Base-by-base conservation (phyloP, 129 eudicot genomes). In the Artemisia annua region DNA sequence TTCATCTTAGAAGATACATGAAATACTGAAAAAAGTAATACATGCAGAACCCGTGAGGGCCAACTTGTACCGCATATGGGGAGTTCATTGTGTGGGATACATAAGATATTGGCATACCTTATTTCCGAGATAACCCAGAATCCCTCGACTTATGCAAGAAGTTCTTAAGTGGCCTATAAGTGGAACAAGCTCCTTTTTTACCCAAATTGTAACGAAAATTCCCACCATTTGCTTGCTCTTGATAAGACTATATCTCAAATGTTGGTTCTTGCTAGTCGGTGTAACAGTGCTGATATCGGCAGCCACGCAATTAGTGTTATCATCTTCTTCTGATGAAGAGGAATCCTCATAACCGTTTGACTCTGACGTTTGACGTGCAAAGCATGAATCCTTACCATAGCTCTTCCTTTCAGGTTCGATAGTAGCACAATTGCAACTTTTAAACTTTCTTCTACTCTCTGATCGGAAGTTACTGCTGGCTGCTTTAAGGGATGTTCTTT, bases 171-270 rank as follows among this genome's bases (percentile, higher is more conserved):
- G 89, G 63, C 87, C 74, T 20, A 85, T 80, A 68, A 82, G 74
- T 35, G 78, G 87, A 72, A 82, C 78, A 74, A 87, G 87, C 80
- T 87, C 93, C 73, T 62, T 82, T 74, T 70, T 84, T 7, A 78
- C 93, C 93, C 93, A 87, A 16, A 87, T 80, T 1, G 87, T 82
- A 20, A 87, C 82, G 53, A 87, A 87, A 16, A 87, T 84, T 43
- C 93, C 93, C 51, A 87, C 93, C 89, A 87, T 87, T 63, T 87
- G 93, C 80, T 87, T 87, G 84, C 93, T 82, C 54, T 81, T 81
- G 30, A 85, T 68, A 44, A 87, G 89, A 67, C 89, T 69, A 54
- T 84, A 87, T 54, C 82, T 85, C 83, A 79, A 62, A 65, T 78
- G 78, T 60, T 78, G 78, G 67, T 80, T 65, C 71, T 73, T 69